These are phyloP conservation scores for Annona cherimola DNA, from an alignment of 164 flowering plant species.

Conservation along the genomic window DNA sequence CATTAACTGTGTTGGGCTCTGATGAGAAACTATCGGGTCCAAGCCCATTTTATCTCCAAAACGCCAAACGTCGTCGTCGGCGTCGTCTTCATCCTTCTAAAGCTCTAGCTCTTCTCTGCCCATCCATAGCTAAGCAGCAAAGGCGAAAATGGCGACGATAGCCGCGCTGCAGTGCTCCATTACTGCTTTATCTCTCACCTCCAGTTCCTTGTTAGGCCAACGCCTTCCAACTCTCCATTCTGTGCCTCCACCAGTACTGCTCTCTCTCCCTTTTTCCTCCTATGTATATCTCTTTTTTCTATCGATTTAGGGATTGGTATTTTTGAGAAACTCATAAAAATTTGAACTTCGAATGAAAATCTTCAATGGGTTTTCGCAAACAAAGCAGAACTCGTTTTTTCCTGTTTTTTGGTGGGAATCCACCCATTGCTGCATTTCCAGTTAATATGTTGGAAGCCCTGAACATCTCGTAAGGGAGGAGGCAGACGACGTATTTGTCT, in stretches of 20 bases:
- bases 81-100: neutral
- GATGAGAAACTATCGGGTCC: no score
- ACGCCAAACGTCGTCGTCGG: no score
- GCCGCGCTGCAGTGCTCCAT: constrained; percentile 80
- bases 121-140: neutral
- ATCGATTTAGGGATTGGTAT: neutral
- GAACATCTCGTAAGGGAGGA: neutral
- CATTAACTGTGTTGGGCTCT: no score
- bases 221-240: constrained; percentile 41
- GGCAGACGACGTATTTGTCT: neutral
- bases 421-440: neutral
- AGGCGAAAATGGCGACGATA: constrained; percentile 51
- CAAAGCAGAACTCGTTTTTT: neutral
- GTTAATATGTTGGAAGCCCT: neutral
- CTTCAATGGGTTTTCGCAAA: neutral
- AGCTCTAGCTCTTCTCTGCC: neutral
- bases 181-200: constrained; percentile 61
- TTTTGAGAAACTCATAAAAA: neutral
- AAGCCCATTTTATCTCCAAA: no score
- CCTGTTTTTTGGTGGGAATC: neutral
- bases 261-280: neutral
- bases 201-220: constrained; percentile 78
- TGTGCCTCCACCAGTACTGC: constrained; percentile 28
- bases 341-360: neutral
- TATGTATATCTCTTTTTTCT: neutral